Conservation (phyloP, 257 asterid genomes). For the Nicotiana noctiflora region DNA sequence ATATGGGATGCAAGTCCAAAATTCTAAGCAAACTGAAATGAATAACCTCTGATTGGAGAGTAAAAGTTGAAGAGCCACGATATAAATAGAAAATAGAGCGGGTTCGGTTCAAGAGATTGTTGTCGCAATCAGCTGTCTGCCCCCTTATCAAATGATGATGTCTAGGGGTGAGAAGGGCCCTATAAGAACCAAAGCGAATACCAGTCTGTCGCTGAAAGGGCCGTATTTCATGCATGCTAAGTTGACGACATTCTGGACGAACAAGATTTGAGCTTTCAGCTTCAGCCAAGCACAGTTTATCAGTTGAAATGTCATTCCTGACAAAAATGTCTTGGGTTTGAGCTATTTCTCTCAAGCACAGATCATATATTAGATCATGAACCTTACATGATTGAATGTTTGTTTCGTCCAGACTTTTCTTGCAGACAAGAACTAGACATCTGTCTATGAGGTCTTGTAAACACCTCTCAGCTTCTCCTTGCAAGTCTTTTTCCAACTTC, state of each 20-base stretch:
- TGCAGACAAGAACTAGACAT: background rate
- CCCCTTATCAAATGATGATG: background rate
- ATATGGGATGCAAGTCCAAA: constrained; percentile 2
- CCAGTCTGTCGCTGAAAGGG: too few species aligned
- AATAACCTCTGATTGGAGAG: background rate
- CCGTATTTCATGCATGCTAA: too few species aligned
- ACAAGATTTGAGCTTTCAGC: too few species aligned
- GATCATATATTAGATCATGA: background rate
- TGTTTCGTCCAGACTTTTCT: background rate
- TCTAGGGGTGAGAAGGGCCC: background rate
- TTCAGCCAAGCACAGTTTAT: too few species aligned
- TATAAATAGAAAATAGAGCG: background rate
- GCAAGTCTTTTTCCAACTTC: background rate
- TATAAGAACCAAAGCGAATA: background rate
- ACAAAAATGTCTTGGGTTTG: background rate
- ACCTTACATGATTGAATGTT: background rate
- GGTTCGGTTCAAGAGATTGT: background rate
- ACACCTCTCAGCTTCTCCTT: background rate
- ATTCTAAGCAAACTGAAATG: constrained; percentile 7
- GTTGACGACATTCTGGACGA: too few species aligned
- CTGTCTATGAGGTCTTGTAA: background rate
- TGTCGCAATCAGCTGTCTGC: background rate
- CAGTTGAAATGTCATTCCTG: background rate
- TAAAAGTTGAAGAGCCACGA: too few species aligned
- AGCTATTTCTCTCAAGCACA: background rate